A percentile compares a stretch with the other conserved stretches of the same genome.
These are phyloP conservation scores for Paraglomus occultum DNA, from an alignment of 192 early-diverging fungal genomes.

Conservation along the genomic window DNA sequence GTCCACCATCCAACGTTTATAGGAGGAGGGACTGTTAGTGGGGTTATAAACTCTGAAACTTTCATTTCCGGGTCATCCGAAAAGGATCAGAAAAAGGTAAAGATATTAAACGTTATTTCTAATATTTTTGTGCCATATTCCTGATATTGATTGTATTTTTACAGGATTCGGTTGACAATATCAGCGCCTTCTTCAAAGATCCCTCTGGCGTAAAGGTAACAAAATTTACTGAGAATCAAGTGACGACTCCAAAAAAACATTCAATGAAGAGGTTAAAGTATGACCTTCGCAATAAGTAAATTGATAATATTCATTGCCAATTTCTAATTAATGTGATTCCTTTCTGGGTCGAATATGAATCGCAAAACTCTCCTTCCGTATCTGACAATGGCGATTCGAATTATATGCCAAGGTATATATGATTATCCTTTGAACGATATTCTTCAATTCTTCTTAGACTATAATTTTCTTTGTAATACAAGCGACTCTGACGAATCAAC, in stretches of 20 bases:
- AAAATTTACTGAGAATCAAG: conserved; percentile 22
- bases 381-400: conserved; percentile 12
- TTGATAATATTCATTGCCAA: conserved; percentile 11
- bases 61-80: conserved; percentile 6
- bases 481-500: conserved; percentile 6
- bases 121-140: conserved; percentile 14
- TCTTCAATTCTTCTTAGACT: conserved; percentile 21
- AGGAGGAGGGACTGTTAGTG: conserved; percentile 17
- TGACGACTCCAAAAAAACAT: conserved; percentile 18
- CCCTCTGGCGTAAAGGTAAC: conserved; percentile 6
- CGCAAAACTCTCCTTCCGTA: conserved; percentile 22
- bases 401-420: conserved; percentile 22
- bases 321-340: conserved; percentile 7
- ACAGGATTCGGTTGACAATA: conserved; percentile 18
- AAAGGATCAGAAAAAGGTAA: conserved; percentile 12
- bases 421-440: conserved; percentile 24
- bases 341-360: conserved; percentile 23
- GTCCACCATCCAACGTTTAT: conserved; percentile 12
- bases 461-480: conserved; percentile 20
- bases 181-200: conserved; percentile 18
- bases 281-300: conserved; percentile 19
- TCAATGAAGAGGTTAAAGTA: conserved; percentile 19
- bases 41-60: conserved; percentile 14
- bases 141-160: neutral
- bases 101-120: conserved; percentile 12